phyloP scores from a whole-genome alignment of 108 stramenopile genomes.

The Cafeteria roenbergensis region DNA sequence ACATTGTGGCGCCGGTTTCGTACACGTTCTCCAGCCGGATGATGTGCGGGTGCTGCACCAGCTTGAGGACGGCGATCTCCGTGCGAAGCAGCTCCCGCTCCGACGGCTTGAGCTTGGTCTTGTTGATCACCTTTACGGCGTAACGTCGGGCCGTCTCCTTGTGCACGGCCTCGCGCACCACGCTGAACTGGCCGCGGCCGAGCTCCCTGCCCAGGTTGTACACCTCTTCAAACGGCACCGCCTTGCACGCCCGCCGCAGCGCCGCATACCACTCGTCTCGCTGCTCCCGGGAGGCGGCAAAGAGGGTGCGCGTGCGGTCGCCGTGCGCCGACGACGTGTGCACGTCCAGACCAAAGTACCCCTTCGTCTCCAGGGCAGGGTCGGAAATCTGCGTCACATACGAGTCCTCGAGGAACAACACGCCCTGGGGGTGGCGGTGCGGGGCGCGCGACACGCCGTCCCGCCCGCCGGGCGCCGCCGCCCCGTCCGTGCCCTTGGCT shows the following conservation, averaged over 20 bases:
- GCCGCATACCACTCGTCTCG: slow-evolving; percentile 31
- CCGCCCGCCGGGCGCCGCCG: too few relatives aligned
- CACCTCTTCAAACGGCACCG: slow-evolving; percentile 27
- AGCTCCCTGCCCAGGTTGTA: slow-evolving; percentile 20
- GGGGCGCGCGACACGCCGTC: too few relatives aligned
- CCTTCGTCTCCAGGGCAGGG: background rate
- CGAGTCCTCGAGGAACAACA: slow-evolving; percentile 7
- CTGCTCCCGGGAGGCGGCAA: slow-evolving; percentile 19
- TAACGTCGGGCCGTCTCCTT: slow-evolving; percentile 13
- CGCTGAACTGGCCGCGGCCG: slow-evolving; percentile 27
- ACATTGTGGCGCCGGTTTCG: slow-evolving; percentile 38
- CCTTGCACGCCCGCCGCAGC: slow-evolving; percentile 24
- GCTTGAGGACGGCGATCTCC: slow-evolving; percentile 35
- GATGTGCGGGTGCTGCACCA: slow-evolving; percentile 37
- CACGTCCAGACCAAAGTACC: background rate
- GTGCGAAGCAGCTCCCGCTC: slow-evolving; percentile 33
- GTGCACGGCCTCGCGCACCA: slow-evolving; percentile 21
- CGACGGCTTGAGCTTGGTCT: slow-evolving; percentile 19
- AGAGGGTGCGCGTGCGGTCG: slow-evolving; percentile 15
- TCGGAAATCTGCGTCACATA: background rate
- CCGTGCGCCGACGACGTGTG: slow-evolving; percentile 7
- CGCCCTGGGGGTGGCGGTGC: background rate
- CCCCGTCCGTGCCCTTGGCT: too few relatives aligned
- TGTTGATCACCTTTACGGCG: slow-evolving; percentile 36
- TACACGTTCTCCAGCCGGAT: slow-evolving; percentile 30